A percentile compares a stretch with the other conserved stretches of the same genome.
These are phyloP conservation scores for Tolypocladium capitatum DNA, from an alignment of 2,329 filamentous ascomycete genomes.

Conservation along the genomic window DNA sequence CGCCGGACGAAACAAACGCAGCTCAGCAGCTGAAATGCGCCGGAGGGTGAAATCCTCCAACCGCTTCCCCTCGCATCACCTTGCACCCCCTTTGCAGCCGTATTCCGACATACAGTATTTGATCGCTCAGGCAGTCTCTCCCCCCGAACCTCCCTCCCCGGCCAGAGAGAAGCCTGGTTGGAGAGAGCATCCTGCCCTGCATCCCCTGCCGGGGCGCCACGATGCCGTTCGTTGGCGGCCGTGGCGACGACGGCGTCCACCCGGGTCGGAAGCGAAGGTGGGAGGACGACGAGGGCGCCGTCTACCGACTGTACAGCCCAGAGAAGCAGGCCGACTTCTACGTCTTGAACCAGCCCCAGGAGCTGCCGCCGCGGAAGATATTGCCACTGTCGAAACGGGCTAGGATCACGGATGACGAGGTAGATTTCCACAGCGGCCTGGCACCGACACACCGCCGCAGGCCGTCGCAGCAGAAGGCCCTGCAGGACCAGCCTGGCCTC, in stretches of 20 bases:
- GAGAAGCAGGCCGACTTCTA: constrained; percentile 14
- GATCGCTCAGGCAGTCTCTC: not conserved
- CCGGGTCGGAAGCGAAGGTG: constrained; percentile 23
- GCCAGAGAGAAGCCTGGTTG: not conserved
- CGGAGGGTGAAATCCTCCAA: not conserved
- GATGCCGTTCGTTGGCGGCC: constrained; percentile 21
- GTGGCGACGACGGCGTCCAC: constrained; percentile 11
- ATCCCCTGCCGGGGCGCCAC: not conserved
- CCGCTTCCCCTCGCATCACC: not conserved
- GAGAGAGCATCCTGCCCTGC: not conserved
- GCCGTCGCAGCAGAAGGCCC: constrained; percentile 11
- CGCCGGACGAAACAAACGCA: constrained; percentile 1
- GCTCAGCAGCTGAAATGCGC: not conserved
- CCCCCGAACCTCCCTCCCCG: not conserved
- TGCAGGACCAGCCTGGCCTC: constrained; percentile 9
- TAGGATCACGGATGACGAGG: constrained; percentile 14
- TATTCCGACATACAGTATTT: not conserved
- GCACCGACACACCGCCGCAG: constrained; percentile 10
- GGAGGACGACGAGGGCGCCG: constrained; percentile 13
- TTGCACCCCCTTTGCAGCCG: not conserved
- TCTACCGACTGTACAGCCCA: constrained; percentile 13
- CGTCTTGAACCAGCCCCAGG: constrained; percentile 13
- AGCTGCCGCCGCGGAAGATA: constrained; percentile 15
- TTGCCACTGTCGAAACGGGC: constrained; percentile 18
- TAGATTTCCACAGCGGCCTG: constrained; percentile 7